Evolutionary conservation across 176 grass and related monocot species (phyloP), one percentile per base, ranked within the genome.

Genomic region (Neostapfia colusana): DNA sequence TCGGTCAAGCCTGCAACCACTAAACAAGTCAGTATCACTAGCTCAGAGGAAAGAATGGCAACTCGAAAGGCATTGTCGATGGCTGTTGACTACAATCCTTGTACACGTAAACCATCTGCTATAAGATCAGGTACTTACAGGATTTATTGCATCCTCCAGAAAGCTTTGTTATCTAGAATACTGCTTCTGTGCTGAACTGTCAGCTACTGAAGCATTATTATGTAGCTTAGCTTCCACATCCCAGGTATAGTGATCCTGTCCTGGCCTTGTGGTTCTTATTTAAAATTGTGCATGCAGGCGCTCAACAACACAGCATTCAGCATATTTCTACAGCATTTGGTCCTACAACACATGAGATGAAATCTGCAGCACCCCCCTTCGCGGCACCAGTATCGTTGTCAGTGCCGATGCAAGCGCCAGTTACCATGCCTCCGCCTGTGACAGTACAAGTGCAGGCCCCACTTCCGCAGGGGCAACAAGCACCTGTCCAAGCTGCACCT

Each of bases 21-120:
- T 49, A 95, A 92, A 84, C 65, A 81, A 72, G 26, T 3, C 49
- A 75, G 67, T 43, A 15, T 59, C 1, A 44, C 81, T 54, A 86
- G 72, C 35, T 79, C 84, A 17, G 93, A 92, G 67, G 89, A 95
- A 76, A 85, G 83, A 69, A 75, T 66, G 63, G 82, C 83, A 66
- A 41, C 85, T 80, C 80, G 83, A 31, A 89, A 89, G 23, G 82
- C 91, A 74, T 63, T 92, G 70, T 83, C 74, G 8, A 50, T 94
- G 62, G 89, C 89, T 71, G 20, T 98, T 66, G 91, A 62, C 5
- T 61, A 61, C 25, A 28, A 28, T 27, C 12, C 56, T 54, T 70
- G 79, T 42, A 69, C 77, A 18, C 75, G 54, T 44, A 44, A 51
- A 56, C 34, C 53, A 21, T 67, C 63, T 26, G 25, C 27, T 27